Base-by-base conservation (phyloP, 2,329 filamentous ascomycete species). In the Fusarium sp. region DNA sequence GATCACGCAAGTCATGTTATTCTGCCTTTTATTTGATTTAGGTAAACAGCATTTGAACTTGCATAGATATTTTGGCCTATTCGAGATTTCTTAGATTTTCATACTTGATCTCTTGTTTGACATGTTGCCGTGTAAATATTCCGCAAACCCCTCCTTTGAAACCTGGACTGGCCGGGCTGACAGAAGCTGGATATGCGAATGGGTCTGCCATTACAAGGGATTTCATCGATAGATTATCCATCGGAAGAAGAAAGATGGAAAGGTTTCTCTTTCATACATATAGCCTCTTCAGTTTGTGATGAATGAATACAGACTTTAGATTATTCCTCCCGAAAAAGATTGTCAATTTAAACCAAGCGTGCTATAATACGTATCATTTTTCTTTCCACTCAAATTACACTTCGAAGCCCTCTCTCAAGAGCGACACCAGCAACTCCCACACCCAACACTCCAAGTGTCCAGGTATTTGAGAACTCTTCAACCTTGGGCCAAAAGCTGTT, bases 401-500 rank as follows among this genome's bases (percentile, higher is more conserved):
- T 44, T 2, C 35, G 35, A 17, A 64, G 41, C 10, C 24, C 60
- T 13, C 41, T 43, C 22, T 64, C 61, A 3, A 64, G n/a, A n/a
- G 24, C 10, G 1, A 65, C 46, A 2, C 60, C 61, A 10, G 20
- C 52, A 0, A 59, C 5, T 14, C 61, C 61, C 7, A 13, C 30
- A 1, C 30, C 37, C 26, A 64, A 6, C 2, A 64, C 17, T 19
- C 15, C 22, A 28, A 64, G 26, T 0, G 53, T 64, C 61, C 60
- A 64, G 33, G 4, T n/a, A 10, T 64, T 64, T 0, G 10, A 17
- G 0, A 65, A 13, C 30, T 64, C 61, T 7, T 65, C 20, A 2
- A 30, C 0, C 46, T 65, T 64, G 0, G 61, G 61, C 61, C 61
- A 64, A 22, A 64, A 59, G 35, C 60, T 64, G 6, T 64, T 64